phyloP scores from a whole-genome alignment of 2,329 filamentous ascomycete genomes.

The Apiospora rasikravindrae region DNA sequence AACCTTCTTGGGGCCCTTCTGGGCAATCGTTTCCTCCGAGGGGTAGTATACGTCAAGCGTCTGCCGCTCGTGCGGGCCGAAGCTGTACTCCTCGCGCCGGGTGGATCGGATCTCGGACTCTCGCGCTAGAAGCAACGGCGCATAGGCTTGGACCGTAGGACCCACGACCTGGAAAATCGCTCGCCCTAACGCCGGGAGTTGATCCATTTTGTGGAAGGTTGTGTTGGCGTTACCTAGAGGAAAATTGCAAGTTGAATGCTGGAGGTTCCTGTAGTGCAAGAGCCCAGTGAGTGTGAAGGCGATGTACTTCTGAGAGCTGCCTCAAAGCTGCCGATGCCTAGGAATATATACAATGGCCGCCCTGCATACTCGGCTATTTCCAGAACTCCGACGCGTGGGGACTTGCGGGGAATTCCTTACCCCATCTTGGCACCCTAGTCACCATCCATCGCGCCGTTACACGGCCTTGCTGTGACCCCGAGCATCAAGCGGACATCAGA shows the following conservation, averaged over 20 bases:
- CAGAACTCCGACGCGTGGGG: conserved; percentile 6
- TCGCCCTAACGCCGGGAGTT: conserved; percentile 28
- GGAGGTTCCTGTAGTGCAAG: not conserved
- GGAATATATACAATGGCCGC: conserved; percentile 1
- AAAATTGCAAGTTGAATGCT: not conserved
- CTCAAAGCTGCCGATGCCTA: not conserved
- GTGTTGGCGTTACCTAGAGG: not conserved
- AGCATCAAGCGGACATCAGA: not conserved
- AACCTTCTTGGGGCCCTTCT: conserved; percentile 30
- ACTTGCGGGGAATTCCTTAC: not conserved
- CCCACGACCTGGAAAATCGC: conserved; percentile 28
- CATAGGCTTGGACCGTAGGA: conserved; percentile 35
- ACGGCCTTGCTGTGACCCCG: not conserved
- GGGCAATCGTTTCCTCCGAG: not conserved
- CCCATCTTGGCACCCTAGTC: not conserved
- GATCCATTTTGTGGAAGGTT: conserved; percentile 29
- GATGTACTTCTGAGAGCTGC: not conserved
- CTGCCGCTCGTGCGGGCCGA: conserved; percentile 43
- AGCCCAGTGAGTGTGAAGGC: not conserved
- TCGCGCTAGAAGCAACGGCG: conserved; percentile 30
- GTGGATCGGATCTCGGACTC: conserved; percentile 35
- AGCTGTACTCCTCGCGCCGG: conserved; percentile 37
- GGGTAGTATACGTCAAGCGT: conserved; percentile 45
- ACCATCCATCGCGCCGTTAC: not conserved
- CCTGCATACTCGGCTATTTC: conserved; percentile 3